Percentiles rank a stretch among this genome's conserved stretches.
These are phyloP conservation scores for Penicillium roqueforti DNA, from an alignment of 495 filamentous ascomycete species.

Conservation along the genomic window DNA sequence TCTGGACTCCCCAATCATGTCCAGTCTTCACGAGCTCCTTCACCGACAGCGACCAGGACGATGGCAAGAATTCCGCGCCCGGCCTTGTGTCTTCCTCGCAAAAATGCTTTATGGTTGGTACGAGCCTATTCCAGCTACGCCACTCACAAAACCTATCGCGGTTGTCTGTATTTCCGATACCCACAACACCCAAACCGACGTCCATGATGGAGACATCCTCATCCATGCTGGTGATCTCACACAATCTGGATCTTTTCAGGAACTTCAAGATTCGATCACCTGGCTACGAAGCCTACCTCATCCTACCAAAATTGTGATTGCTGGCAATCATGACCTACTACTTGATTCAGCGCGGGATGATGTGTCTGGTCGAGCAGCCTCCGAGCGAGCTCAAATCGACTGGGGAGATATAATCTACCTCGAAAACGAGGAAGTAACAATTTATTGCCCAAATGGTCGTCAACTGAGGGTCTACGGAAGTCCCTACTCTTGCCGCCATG, in stretches of 20 bases:
- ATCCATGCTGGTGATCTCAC: constrained; percentile 76
- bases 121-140: constrained; percentile 10
- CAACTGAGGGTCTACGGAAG: constrained; percentile 53
- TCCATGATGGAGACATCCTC: constrained; percentile 67
- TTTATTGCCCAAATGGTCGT: constrained; percentile 48
- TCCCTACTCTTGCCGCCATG: constrained; percentile 49
- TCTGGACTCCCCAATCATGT: too few relatives aligned
- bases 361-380: constrained; percentile 6
- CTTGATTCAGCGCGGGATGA: constrained; percentile 47
- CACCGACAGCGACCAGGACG: constrained; percentile 14
- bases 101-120: constrained; percentile 16
- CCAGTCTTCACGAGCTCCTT: constrained; percentile 13
- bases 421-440: constrained; percentile 38
- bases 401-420: constrained; percentile 50
- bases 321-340: constrained; percentile 69
- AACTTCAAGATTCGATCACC: constrained; percentile 58
- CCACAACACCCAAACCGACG: constrained; percentile 54
- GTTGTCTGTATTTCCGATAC: constrained; percentile 68
- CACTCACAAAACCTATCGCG: constrained; percentile 11
- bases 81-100: constrained; percentile 19
- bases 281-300: constrained; percentile 63
- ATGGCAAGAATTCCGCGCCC: constrained; percentile 17
- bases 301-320: constrained; percentile 61
- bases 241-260: constrained; percentile 52
- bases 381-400: constrained; percentile 28